Conservation (phyloP, 345 rosid genomes). For the Linum trigynum region DNA sequence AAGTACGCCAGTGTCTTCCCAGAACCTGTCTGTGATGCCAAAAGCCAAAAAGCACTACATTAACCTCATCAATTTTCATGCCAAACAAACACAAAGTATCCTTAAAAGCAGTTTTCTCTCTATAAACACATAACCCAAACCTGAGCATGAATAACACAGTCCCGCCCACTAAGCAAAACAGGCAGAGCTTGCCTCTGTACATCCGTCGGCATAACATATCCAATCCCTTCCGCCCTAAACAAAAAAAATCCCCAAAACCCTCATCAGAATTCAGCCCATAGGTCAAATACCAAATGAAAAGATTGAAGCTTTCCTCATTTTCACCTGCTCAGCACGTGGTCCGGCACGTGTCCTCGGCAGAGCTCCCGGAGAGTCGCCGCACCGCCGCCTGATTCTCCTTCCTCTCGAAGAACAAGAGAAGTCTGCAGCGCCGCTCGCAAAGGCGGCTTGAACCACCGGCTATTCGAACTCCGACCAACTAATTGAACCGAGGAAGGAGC, state of each 20-base stretch:
- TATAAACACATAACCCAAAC: constrained; percentile 23
- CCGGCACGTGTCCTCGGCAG: constrained; percentile 47
- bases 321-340: constrained; percentile 36
- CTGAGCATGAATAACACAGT: constrained; percentile 88
- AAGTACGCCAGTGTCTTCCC: constrained; percentile 90
- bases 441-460: constrained; percentile 8
- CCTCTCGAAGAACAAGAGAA: constrained; percentile 4
- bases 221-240: constrained; percentile 62
- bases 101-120: neutral
- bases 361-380: constrained; percentile 28
- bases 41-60: constrained; percentile 13
- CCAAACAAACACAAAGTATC: neutral
- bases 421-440: constrained; percentile 12
- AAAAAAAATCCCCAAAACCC: neutral
- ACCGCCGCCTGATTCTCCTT: neutral
- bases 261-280: neutral
- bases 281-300: neutral
- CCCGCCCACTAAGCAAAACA: constrained; percentile 52
- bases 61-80: neutral
- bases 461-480: neutral
- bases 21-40: constrained; percentile 69
- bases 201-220: constrained; percentile 52
- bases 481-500: neutral
- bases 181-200: constrained; percentile 71
- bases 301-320: constrained; percentile 1